Base-by-base conservation (phyloP, 2,329 filamentous ascomycete genomes). In the Diaporthe caulivora region DNA sequence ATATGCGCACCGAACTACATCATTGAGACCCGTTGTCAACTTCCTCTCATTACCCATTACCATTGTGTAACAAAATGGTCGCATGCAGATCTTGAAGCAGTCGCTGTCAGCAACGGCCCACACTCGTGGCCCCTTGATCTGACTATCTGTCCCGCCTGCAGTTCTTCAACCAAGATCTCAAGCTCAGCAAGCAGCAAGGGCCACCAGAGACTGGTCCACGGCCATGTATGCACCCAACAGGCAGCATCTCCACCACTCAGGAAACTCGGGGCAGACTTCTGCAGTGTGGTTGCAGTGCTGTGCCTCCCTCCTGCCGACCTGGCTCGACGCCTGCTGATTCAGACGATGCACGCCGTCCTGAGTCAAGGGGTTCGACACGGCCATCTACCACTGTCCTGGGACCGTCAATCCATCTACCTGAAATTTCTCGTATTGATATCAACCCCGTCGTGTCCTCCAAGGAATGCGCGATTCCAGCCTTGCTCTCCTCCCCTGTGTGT, bases 301-400 rank as follows among this genome's bases (percentile, higher is more conserved):
- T 71, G 68, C 68, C 68, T 49, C 68, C 1, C 68, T 60, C 42
- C 55, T 62, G 68, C 68, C 29, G 55, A 31, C 65, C 58, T 71
- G 68, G 68, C 47, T 40, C 29, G 54, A 51, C 68, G 18, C 29
- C n/a, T 44, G 60, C 68, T 70, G 68, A 71, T 62, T 67, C 62
- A 67, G 2, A 40, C 62, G 31, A 67, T 49, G 47, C 68, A 71
- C 55, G 34, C 47, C 10, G 53, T 40, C 29, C 44, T 60, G 21
- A 34, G 42, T 47, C 53, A 51, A 58, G 65, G 53, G 51, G 34
- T 8, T 7, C n/a, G 42, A n/a, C 53, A 29, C 29, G 10, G 17
- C 24, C 42, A 11, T 37, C 47, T 67, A 29, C 62, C 62, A 29
- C 47, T 53, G 62, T 26, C 62, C n/a, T 67, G 62, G 62, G 47